These are phyloP conservation scores for Prorocentrum cordatum DNA, from an alignment of 169 alveolate species.

Conservation along the genomic window DNA sequence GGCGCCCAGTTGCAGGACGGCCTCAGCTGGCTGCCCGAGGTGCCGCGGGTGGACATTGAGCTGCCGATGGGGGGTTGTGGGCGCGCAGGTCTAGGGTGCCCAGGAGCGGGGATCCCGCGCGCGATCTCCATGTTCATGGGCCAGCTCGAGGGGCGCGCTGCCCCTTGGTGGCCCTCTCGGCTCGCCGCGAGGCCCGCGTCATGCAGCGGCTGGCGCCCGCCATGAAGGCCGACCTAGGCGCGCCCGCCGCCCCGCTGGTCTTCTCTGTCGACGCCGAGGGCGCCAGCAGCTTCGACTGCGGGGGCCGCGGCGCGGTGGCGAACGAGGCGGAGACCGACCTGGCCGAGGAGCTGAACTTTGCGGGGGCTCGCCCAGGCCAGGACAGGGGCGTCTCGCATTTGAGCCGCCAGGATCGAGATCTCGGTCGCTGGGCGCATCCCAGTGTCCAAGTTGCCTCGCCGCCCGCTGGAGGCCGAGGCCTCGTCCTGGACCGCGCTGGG, in stretches of 20 bases:
- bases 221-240: neutral
- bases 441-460: no score
- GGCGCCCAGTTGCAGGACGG: no score
- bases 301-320: no score
- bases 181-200: neutral
- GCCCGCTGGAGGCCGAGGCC: no score
- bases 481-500: neutral
- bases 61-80: neutral
- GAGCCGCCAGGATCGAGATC: neutral
- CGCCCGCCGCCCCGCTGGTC: no score
- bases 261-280: no score
- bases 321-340: no score
- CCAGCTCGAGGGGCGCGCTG: neutral
- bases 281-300: no score
- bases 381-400: neutral
- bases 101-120: neutral
- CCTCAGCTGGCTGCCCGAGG: no score
- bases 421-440: neutral
- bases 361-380: no score
- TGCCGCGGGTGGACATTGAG: neutral
- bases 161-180: neutral
- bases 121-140: neutral
- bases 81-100: neutral
- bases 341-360: no score
- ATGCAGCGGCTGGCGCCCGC: neutral